phyloP scores from a whole-genome alignment of 108 stramenopile genomes.

The Nannochloropsis salina region DNA sequence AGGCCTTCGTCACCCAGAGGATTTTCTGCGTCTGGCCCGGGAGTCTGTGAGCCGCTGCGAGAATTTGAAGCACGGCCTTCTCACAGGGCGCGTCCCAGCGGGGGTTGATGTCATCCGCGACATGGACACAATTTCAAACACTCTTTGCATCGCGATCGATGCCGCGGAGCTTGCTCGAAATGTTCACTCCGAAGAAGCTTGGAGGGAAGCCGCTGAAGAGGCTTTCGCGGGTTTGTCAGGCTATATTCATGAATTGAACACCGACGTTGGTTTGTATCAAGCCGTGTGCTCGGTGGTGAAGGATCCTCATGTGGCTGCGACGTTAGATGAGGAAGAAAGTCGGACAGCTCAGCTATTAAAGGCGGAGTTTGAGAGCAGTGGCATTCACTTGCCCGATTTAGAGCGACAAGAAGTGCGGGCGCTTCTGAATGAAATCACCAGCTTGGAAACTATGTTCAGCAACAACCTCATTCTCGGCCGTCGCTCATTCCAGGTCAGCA shows the following conservation, averaged over 20 bases:
- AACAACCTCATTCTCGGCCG: conserved; percentile 32
- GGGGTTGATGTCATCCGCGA: conserved; percentile 25
- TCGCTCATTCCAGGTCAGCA: conserved; percentile 30
- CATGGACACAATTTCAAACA: conserved; percentile 74
- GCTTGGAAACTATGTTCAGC: conserved; percentile 35
- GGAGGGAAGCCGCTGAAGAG: conserved; percentile 66
- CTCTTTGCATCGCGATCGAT: conserved; percentile 88
- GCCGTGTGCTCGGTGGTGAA: conserved; percentile 36
- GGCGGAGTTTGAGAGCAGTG: conserved; percentile 84
- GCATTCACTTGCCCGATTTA: conserved; percentile 71
- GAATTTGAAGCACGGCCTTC: neutral
- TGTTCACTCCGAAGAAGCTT: conserved; percentile 64
- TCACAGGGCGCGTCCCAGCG: conserved; percentile 15
- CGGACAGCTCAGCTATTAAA: conserved; percentile 39
- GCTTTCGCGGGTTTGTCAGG: conserved; percentile 68
- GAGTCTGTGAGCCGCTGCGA: conserved; percentile 29
- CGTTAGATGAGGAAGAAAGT: conserved; percentile 38
- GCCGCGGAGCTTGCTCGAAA: conserved; percentile 85
- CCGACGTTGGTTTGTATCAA: conserved; percentile 65
- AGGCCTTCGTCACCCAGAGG: conserved; percentile 29
- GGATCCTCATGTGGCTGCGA: neutral
- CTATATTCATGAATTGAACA: conserved; percentile 79
- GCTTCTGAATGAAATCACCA: conserved; percentile 33
- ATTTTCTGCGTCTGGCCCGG: conserved; percentile 27
- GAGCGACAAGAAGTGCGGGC: conserved; percentile 62